Base-by-base conservation (phyloP, 768 basidiomycete species). In the Leccinum rimulosum region DNA sequence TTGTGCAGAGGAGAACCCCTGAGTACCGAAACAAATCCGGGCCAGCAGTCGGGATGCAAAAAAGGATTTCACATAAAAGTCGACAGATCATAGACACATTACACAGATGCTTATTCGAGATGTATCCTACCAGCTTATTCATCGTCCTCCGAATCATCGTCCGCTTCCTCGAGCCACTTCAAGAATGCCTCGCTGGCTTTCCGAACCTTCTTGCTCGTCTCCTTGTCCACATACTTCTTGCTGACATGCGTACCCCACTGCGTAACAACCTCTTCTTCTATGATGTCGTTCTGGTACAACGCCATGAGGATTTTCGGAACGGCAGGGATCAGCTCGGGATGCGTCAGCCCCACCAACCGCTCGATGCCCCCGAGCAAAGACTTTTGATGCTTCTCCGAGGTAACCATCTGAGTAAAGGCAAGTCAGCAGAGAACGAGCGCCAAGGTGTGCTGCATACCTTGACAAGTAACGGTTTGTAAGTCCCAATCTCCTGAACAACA, bases 181-280 rank as follows among this genome's bases (percentile, higher is more conserved):
- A 98, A 77, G 80, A 98, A 98, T 0, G 95, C 94, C 72, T 93
- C 94, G 64, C 91, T 90, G 12, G 94, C 94, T 80, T 95, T 96
- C 66, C 95, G 82, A 54, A 99, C 95, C 76, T 86, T 95, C 84
- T 98, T 98, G 74, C 89, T 91, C 50, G 84, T 89, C 28, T 98
- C 95, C 76, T 90, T 94, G 75, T 96, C 92, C 49, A 95, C 91
- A 70, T 93, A 96, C 78, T 98, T 97, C 82, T 91, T 96, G 76
- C 89, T 92, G 70, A 95, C 93, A 66, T 96, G 95, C 4, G 93
- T 96, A 9, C 95, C 95, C 96, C 95, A 98, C 62, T 95, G 86
- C 10, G 80, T 85, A 52, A 95, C 79, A 6, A 96, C 82, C 27
- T 93, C 93, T 72, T 99, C 97, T 7, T 98, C 95, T 54, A 99